Evolutionary conservation across 169 alveolate genomes (phyloP), one percentile per base, ranked within the genome.

Genomic region (Eimeria maxima): DNA sequence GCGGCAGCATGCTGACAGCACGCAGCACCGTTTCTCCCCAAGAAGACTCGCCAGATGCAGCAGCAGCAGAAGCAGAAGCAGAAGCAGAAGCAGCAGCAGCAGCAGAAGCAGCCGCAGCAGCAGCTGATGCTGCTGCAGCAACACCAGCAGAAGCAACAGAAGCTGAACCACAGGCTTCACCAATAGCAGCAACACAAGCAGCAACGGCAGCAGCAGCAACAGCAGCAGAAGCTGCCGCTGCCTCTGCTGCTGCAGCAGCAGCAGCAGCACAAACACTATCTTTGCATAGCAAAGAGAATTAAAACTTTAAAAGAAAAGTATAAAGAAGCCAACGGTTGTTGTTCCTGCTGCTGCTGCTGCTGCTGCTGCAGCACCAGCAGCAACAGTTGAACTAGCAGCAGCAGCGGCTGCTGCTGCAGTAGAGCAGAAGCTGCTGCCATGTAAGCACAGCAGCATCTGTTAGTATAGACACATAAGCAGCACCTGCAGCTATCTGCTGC

Each of bases 361-460:
- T 47, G 89, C 67, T 47, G 89, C 65, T 80, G 60, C 45, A 44
- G 27, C 16, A 42, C 33, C 45, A 20, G 89, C 67, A 44, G 60
- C 60, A 20, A 69, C 89, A 63, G 89, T 65, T 80, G 60, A 63
- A 4, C 42, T 27, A 45, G 89, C 89, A 44, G 44, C 45, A 63
- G 18, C 42, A 20, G 4, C 44, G 67, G 29, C 69, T 38, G 44
- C 89, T n/a, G 67, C 38, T 83, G 71, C 76, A 27, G 76, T 74
- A 83, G 24, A 81, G 90, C 67, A 91, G 81, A 6, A 65, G 95
- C 76, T 38, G 69, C 24, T 73, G 69, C 14, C 65, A 60, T 1
- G 88, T 3, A 33, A 33, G 38, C 38, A 33, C 38, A 1, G 38
- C 74, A 91, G 81, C 81, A 91, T 5, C 29, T 47, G 73, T 60